Conservation (phyloP, 148 eudicot genomes). For the Rhododendron molle region DNA sequence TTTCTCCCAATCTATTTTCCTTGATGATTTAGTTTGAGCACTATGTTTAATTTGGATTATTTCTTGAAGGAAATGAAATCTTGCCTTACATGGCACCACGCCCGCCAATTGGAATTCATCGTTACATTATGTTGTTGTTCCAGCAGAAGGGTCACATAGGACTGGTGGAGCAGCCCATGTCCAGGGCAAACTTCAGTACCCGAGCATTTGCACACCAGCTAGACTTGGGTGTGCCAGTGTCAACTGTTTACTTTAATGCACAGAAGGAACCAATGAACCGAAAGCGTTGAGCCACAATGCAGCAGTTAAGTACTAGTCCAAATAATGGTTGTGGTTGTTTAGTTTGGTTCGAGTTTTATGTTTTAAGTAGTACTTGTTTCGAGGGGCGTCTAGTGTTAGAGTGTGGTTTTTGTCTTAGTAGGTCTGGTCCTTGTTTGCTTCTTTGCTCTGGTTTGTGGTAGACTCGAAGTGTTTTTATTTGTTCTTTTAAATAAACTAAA, state of each 20-base stretch:
- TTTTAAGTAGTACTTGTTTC: not conserved
- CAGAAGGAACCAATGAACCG: conserved; percentile 15
- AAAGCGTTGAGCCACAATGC: conserved; percentile 6
- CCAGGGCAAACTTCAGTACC: conserved; percentile 11
- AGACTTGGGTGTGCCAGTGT: conserved; percentile 16
- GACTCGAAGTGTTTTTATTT: not conserved
- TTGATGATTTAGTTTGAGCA: not conserved
- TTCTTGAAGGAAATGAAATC: conserved; percentile 14
- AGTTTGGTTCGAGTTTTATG: not conserved
- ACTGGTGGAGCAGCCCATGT: not conserved
- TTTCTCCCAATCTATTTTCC: not conserved
- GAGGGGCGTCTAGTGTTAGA: not conserved
- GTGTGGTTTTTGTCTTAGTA: not conserved
- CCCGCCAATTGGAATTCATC: conserved; percentile 17
- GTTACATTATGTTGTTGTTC: conserved; percentile 11
- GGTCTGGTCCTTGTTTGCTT: not conserved
- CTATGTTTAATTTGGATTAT: not conserved
- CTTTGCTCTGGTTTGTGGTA: not conserved
- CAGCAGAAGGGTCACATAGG: conserved; percentile 1
- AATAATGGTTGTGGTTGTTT: not conserved
- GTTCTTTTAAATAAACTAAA: not conserved
- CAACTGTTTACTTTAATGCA: conserved; percentile 16
- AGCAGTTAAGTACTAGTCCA: not conserved
- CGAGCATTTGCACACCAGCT: conserved; percentile 12
- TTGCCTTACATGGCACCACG: conserved; percentile 10